A percentile compares a stretch with the other conserved stretches of the same genome.
Conservation (phyloP, 805 yeast species). For the Saccharomycopsis selenospora region DNA sequence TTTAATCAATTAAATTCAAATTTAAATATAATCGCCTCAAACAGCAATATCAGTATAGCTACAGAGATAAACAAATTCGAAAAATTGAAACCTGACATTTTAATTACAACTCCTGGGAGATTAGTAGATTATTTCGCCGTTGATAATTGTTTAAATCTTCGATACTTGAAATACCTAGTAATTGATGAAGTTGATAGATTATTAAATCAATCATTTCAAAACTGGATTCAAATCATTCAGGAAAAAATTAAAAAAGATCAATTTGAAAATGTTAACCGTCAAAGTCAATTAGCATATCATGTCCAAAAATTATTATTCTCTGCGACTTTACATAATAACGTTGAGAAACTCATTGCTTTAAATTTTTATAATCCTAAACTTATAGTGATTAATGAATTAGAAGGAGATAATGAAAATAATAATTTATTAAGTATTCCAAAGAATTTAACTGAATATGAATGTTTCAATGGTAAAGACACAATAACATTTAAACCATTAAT, state of each 20-base stretch:
- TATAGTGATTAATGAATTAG: constrained; percentile 58
- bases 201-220: constrained; percentile 84
- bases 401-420: constrained; percentile 29
- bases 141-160: constrained; percentile 33
- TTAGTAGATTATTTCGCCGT: constrained; percentile 62
- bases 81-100: constrained; percentile 51
- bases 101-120: constrained; percentile 73
- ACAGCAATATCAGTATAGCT: constrained; percentile 40
- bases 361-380: constrained; percentile 66
- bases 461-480: constrained; percentile 26
- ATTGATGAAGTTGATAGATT: constrained; percentile 80
- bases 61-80: constrained; percentile 55
- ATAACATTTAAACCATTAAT: constrained; percentile 61
- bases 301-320: constrained; percentile 72
- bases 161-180: constrained; percentile 52
- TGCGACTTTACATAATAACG: constrained; percentile 91
- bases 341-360: constrained; percentile 73
- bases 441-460: constrained; percentile 29
- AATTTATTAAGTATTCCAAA: constrained; percentile 32
- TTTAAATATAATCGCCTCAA: constrained; percentile 53
- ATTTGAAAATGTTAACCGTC: constrained; percentile 26
- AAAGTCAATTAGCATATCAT: constrained; percentile 22
- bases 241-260: constrained; percentile 30
- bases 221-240: constrained; percentile 69
- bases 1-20: constrained; percentile 48